These are phyloP conservation scores for Tuber umbilicatum DNA, from an alignment of 495 filamentous ascomycete genomes.

Conservation along the genomic window DNA sequence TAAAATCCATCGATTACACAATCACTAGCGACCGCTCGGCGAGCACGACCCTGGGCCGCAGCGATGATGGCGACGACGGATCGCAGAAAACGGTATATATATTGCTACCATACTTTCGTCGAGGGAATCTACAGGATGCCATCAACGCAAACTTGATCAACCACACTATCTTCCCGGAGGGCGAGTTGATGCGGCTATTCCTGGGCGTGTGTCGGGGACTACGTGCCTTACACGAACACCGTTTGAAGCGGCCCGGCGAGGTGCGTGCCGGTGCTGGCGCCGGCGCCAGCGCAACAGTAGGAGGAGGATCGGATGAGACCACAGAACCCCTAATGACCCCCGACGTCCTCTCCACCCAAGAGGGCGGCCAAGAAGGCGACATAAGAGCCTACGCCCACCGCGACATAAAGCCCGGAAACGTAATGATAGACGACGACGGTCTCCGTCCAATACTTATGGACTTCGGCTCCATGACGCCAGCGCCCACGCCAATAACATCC, in stretches of 20 bases:
- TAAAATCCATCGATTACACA: slow-evolving; percentile 80
- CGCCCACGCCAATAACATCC: slow-evolving; percentile 86
- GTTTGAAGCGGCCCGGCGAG: slow-evolving; percentile 53
- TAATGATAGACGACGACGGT: slow-evolving; percentile 90
- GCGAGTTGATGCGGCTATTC: slow-evolving; percentile 79
- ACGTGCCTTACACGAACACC: slow-evolving; percentile 84
- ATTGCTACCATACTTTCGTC: slow-evolving; percentile 84
- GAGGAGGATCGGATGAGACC: slow-evolving; percentile 48
- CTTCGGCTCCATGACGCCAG: slow-evolving; percentile 81
- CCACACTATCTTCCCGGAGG: slow-evolving; percentile 86
- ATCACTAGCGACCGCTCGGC: slow-evolving; percentile 51
- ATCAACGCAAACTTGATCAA: slow-evolving; percentile 99
- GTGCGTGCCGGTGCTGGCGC: slow-evolving; percentile 25
- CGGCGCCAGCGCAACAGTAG: neutral
- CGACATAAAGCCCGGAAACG: slow-evolving; percentile 97
- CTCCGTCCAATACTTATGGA: slow-evolving; percentile 95
- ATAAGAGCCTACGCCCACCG: slow-evolving; percentile 82
- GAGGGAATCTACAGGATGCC: slow-evolving; percentile 92
- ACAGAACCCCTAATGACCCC: slow-evolving; percentile 57
- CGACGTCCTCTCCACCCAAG: slow-evolving; percentile 66
- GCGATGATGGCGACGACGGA: slow-evolving; percentile 55
- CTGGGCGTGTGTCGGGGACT: slow-evolving; percentile 84
- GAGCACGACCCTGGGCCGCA: slow-evolving; percentile 43
- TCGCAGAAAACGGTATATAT: slow-evolving; percentile 92
- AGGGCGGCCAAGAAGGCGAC: slow-evolving; percentile 63